Conservation (phyloP, 345 rosid species). For the Citrus medica region DNA sequence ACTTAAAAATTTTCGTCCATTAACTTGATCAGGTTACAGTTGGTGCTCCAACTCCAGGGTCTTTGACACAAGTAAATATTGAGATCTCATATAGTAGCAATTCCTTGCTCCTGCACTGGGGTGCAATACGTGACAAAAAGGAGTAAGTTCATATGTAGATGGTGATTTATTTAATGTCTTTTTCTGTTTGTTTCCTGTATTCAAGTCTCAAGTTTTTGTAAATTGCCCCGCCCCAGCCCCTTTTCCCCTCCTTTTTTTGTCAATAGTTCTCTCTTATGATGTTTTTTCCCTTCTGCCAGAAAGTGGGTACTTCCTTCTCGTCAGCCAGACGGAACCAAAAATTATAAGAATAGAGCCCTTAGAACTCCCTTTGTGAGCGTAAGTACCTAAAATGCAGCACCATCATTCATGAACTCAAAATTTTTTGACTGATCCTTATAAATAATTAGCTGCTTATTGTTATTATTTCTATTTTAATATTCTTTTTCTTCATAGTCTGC, state of each 20-base stretch:
- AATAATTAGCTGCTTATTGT: slow-evolving; percentile 14
- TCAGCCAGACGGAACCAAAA: slow-evolving; percentile 72
- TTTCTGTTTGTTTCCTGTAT: not conserved
- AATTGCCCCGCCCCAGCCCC: not conserved
- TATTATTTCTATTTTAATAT: not conserved
- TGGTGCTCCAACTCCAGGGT: slow-evolving; percentile 38
- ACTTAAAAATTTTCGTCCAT: slow-evolving; percentile 14
- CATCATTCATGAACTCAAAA: not conserved
- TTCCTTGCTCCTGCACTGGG: slow-evolving; percentile 92
- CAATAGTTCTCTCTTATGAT: slow-evolving; percentile 6
- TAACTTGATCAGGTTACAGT: slow-evolving; percentile 59
- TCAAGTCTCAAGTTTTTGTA: not conserved
- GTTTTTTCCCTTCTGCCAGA: slow-evolving; percentile 35
- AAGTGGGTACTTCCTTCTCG: slow-evolving; percentile 88
- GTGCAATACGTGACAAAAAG: slow-evolving; percentile 58
- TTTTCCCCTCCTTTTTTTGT: not conserved
- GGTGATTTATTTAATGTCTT: slow-evolving; percentile 1
- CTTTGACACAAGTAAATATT: slow-evolving; percentile 47
- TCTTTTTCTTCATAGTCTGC: slow-evolving; percentile 49
- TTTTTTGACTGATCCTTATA: slow-evolving; percentile 5
- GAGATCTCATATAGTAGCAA: slow-evolving; percentile 54
- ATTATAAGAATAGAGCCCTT: slow-evolving; percentile 86
- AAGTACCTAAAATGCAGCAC: slow-evolving; percentile 24
- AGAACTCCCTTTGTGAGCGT: slow-evolving; percentile 87
- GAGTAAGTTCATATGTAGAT: slow-evolving; percentile 50